Evolutionary conservation across 345 rosid species (phyloP).

Genomic region (Trapa bicornis): DNA sequence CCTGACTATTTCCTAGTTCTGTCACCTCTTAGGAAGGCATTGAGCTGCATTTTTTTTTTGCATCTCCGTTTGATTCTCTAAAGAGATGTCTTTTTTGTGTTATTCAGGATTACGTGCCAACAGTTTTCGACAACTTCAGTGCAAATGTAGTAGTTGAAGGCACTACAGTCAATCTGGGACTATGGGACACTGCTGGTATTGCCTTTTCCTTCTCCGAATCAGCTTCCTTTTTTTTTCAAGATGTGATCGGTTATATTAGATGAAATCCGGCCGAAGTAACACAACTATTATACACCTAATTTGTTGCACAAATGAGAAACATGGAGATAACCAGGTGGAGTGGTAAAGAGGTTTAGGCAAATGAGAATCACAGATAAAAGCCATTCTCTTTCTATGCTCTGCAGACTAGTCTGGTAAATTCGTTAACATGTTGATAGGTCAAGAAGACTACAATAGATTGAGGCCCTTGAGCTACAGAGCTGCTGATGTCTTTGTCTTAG

Average conservation of each 20-base stretch:
- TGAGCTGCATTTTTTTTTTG: not conserved
- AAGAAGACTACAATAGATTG: conserved; percentile 90
- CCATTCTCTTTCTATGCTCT: not conserved
- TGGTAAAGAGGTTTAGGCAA: not conserved
- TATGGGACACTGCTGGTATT: conserved; percentile 98
- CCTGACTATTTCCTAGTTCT: not conserved
- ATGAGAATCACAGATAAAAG: not conserved
- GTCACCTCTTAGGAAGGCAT: conserved; percentile 1
- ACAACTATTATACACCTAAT: no score
- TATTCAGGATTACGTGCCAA: conserved; percentile 89
- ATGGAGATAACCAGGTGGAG: not conserved
- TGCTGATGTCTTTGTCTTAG: conserved; percentile 87
- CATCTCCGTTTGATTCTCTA: not conserved
- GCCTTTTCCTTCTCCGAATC: not conserved
- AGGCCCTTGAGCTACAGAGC: conserved; percentile 99
- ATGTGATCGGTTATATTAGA: not conserved
- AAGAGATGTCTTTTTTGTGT: not conserved
- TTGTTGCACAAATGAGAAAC: no score
- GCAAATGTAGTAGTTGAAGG: conserved; percentile 93
- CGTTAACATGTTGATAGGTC: conserved; percentile 35
- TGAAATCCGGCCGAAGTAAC: no score
- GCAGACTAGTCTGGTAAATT: not conserved
- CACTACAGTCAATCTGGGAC: conserved; percentile 83
- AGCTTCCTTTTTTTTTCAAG: not conserved
- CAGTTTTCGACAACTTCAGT: conserved; percentile 94